Evolutionary conservation across 768 basidiomycete genomes (phyloP).

Genomic region (Dictyophora rubrovolvata): DNA sequence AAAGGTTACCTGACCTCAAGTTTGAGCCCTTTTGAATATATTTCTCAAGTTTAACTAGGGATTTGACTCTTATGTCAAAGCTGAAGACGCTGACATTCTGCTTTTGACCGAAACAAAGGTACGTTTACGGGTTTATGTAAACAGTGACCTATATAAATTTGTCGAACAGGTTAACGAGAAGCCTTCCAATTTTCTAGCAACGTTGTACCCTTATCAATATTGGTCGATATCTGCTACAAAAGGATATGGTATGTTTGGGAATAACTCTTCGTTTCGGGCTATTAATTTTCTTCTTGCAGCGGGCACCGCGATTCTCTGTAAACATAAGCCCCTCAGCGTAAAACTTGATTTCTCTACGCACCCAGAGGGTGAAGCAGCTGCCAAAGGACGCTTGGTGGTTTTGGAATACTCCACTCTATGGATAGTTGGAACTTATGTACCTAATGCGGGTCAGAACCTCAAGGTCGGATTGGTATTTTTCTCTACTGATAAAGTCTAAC

Average conservation of each 20-base stretch:
- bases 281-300: slow-evolving; percentile 31
- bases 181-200: slow-evolving; percentile 46
- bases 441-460: slow-evolving; percentile 68
- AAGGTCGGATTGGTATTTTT: slow-evolving; percentile 38
- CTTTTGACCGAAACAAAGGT: slow-evolving; percentile 85
- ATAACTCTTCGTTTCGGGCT: neutral
- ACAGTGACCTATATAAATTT: neutral
- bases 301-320: slow-evolving; percentile 75
- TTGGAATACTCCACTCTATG: slow-evolving; percentile 68
- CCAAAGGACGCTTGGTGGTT: slow-evolving; percentile 73
- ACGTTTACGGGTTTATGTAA: neutral
- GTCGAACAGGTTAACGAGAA: slow-evolving; percentile 54
- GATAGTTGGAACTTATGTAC: slow-evolving; percentile 72
- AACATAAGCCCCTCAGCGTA: slow-evolving; percentile 58
- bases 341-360: slow-evolving; percentile 64
- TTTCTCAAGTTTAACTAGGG: slow-evolving; percentile 36
- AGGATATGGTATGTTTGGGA: slow-evolving; percentile 48
- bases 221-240: slow-evolving; percentile 77
- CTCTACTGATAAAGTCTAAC: neutral
- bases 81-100: slow-evolving; percentile 78
- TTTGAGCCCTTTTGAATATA: neutral
- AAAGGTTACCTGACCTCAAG: slow-evolving; percentile 39
- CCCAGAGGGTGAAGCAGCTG: slow-evolving; percentile 40
- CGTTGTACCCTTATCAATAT: slow-evolving; percentile 59
- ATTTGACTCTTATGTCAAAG: slow-evolving; percentile 72